These are phyloP conservation scores for Fusarium sterilihyphosum DNA, from an alignment of 2,329 filamentous ascomycete genomes.

Conservation along the genomic window DNA sequence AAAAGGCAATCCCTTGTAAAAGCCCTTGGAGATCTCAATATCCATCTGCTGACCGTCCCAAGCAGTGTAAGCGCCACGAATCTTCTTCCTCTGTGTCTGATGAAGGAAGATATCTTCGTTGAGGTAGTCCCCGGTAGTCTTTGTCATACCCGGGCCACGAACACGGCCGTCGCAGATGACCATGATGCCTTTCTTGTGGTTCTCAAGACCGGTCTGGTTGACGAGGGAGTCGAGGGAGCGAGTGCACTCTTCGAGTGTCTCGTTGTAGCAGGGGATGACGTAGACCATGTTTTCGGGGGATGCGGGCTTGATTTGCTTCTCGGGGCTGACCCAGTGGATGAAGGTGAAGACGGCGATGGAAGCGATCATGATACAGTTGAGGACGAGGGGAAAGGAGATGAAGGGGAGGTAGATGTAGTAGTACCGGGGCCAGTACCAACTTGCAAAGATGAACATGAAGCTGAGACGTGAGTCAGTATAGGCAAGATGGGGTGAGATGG, in stretches of 20 bases:
- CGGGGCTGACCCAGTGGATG: background rate
- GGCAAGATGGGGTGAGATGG: accelerated
- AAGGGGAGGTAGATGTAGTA: background rate
- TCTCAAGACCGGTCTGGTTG: background rate
- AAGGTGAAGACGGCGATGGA: background rate
- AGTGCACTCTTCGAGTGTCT: background rate
- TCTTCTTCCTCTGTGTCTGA: background rate
- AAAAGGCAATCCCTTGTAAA: background rate
- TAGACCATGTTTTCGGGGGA: background rate
- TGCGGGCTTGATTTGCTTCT: background rate
- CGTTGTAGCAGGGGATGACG: background rate
- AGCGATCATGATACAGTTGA: background rate
- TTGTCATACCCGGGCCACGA: background rate
- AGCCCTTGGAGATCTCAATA: background rate
- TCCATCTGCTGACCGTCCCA: background rate
- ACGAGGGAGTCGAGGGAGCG: background rate
- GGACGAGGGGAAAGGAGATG: background rate
- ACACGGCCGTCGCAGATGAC: background rate
- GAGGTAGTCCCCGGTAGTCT: background rate
- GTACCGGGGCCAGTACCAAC: background rate
- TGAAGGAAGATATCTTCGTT: background rate
- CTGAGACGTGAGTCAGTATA: background rate
- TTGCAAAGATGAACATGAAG: background rate
- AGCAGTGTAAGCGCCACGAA: background rate
- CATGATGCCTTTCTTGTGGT: background rate